Conservation (phyloP, 2,329 filamentous ascomycete genomes). For the Aspergillus fumigatus region DNA sequence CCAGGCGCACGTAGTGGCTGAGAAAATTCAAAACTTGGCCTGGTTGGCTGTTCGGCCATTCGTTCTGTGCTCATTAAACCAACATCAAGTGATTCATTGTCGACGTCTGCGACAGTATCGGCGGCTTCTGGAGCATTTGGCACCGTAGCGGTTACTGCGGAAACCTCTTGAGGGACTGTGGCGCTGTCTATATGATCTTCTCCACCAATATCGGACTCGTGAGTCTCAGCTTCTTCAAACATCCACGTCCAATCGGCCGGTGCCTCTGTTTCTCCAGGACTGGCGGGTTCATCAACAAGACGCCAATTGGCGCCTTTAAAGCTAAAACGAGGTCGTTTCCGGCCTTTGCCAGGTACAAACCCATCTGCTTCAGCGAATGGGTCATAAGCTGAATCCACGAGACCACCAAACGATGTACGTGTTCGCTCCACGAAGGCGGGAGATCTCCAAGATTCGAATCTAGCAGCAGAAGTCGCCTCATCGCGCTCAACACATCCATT, state of each 20-base stretch:
- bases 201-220: conserved; percentile 7
- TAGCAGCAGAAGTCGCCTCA: conserved; percentile 18
- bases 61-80: conserved; percentile 2
- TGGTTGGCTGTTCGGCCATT: neutral
- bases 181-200: conserved; percentile 6
- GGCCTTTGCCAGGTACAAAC: conserved; percentile 55
- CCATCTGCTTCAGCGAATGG: conserved; percentile 65
- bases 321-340: conserved; percentile 67
- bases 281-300: conserved; percentile 66
- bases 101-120: neutral
- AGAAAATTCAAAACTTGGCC: conserved; percentile 3
- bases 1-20: neutral
- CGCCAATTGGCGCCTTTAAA: conserved; percentile 67
- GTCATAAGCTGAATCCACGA: conserved; percentile 62
- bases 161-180: conserved; percentile 3
- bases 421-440: conserved; percentile 74
- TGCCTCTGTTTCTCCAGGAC: conserved; percentile 53
- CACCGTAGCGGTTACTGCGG: neutral
- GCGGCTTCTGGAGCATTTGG: neutral
- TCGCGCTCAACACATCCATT: conserved; percentile 14
- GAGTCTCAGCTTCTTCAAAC: conserved; percentile 20
- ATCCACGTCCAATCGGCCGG: conserved; percentile 25
- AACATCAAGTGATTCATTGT: conserved; percentile 5
- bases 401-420: conserved; percentile 63
- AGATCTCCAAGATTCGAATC: conserved; percentile 61